Percentiles rank a stretch among this genome's conserved stretches.
Conservation (phyloP, 2,329 filamentous ascomycete genomes). For the Diaporthe caulivora region DNA sequence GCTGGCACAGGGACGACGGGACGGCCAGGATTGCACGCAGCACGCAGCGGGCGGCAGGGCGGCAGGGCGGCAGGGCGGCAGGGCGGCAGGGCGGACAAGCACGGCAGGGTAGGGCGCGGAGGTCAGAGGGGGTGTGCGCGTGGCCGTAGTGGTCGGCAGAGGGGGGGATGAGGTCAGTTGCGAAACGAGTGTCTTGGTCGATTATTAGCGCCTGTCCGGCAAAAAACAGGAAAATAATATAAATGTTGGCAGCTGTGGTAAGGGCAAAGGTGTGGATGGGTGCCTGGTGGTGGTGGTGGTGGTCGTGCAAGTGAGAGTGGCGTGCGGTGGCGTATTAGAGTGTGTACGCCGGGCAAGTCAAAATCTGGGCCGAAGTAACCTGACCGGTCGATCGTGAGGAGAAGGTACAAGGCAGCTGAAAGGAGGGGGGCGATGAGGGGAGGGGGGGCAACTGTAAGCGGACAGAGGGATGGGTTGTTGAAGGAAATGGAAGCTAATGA, state of each 20-base stretch:
- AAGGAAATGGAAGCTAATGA: constrained; percentile 8
- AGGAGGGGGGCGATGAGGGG: neutral
- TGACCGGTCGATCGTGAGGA: constrained; percentile 28
- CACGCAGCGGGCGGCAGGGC: no score
- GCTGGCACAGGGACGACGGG: constrained; percentile 22
- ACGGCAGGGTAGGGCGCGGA: neutral
- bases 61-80: constrained; percentile 9
- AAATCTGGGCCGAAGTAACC: constrained; percentile 25
- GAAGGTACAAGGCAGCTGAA: constrained; percentile 16
- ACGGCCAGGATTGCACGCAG: constrained; percentile 5
- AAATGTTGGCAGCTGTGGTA: constrained; percentile 23
- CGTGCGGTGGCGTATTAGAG: constrained; percentile 28
- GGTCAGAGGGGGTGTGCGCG: constrained; percentile 15
- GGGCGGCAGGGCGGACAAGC: constrained; percentile 6
- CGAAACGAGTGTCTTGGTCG: constrained; percentile 37
- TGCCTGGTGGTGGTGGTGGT: constrained; percentile 7
- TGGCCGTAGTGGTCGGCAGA: constrained; percentile 33
- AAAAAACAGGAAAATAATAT: constrained; percentile 23
- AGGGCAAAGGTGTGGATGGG: constrained; percentile 14
- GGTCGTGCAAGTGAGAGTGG: constrained; percentile 19
- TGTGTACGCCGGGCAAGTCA: constrained; percentile 10
- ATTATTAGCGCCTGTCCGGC: constrained; percentile 32
- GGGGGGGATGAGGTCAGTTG: constrained; percentile 26
- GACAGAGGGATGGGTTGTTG: constrained; percentile 9
- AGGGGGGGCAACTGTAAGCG: no score